Percentiles rank a stretch among this genome's conserved stretches.
Conservation (phyloP, 2,329 filamentous ascomycete genomes). For the Ceratocystiopsis sp. region DNA sequence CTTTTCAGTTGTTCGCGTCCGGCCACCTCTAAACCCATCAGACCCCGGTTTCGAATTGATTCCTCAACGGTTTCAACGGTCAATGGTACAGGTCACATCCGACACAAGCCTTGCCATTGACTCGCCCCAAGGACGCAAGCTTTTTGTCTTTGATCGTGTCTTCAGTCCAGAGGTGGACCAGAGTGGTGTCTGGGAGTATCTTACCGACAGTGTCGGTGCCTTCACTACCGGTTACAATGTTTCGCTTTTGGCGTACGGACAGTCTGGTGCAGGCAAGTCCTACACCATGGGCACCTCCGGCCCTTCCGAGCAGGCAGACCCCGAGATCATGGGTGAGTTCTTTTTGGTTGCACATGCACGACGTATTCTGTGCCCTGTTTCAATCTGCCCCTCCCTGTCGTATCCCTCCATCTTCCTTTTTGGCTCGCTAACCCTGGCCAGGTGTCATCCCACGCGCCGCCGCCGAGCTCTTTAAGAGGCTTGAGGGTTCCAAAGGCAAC, state of each 20-base stretch:
- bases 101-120: conserved; percentile 77
- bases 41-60: conserved; percentile 93
- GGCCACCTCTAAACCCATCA: conserved; percentile 63
- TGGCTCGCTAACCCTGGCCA: conserved; percentile 17
- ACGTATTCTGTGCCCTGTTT: neutral
- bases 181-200: conserved; percentile 85
- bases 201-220: conserved; percentile 73
- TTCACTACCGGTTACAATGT: conserved; percentile 98
- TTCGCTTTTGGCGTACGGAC: conserved; percentile 87
- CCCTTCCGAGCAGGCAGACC: conserved; percentile 55
- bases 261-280: conserved; percentile 94
- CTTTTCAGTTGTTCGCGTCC: conserved; percentile 66
- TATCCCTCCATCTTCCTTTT: neutral
- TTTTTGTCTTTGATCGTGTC: conserved; percentile 93
- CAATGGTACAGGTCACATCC: conserved; percentile 80
- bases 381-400: neutral
- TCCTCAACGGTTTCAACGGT: conserved; percentile 82
- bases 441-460: conserved; percentile 94
- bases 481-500: conserved; percentile 39
- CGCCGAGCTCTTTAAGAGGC: conserved; percentile 68
- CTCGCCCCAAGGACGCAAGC: conserved; percentile 76
- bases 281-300: conserved; percentile 98
- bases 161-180: conserved; percentile 73
- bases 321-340: conserved; percentile 58
- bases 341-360: neutral